phyloP scores from a whole-genome alignment of 257 asterid genomes.

The Ophiorrhiza pumila region DNA sequence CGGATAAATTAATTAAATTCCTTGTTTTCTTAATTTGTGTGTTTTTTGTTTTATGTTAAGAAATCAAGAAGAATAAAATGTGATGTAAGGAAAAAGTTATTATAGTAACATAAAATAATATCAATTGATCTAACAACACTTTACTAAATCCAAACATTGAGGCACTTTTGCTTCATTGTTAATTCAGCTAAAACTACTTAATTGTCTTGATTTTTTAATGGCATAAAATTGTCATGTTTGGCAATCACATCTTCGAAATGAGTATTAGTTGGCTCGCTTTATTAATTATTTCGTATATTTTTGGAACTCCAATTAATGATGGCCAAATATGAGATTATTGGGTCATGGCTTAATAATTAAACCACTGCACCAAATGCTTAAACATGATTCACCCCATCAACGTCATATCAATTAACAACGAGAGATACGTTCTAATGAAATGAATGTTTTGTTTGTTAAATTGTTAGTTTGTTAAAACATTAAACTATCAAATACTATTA shows the following conservation, averaged over 20 bases:
- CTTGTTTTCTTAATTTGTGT: too few species aligned
- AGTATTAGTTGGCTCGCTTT: neutral
- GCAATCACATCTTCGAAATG: neutral
- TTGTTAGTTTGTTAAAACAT: neutral
- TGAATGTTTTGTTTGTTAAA: neutral
- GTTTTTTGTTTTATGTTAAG: too few species aligned
- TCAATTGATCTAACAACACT: neutral
- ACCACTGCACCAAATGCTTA: conserved; percentile 28
- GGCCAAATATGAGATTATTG: neutral
- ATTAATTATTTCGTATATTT: neutral
- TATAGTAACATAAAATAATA: too few species aligned
- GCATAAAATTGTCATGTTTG: neutral
- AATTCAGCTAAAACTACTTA: neutral
- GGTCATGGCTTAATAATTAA: conserved; percentile 9
- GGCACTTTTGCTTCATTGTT: conserved; percentile 7
- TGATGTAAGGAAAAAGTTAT: too few species aligned
- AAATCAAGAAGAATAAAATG: too few species aligned
- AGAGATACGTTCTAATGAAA: neutral
- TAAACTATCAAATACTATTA: too few species aligned
- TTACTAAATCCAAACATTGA: neutral
- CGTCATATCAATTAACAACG: neutral
- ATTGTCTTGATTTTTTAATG: neutral
- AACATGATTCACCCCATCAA: conserved; percentile 26
- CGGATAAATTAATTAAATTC: too few species aligned
- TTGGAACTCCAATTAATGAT: neutral